phyloP scores from a whole-genome alignment of 345 rosid species.

The Geranium brycei region DNA sequence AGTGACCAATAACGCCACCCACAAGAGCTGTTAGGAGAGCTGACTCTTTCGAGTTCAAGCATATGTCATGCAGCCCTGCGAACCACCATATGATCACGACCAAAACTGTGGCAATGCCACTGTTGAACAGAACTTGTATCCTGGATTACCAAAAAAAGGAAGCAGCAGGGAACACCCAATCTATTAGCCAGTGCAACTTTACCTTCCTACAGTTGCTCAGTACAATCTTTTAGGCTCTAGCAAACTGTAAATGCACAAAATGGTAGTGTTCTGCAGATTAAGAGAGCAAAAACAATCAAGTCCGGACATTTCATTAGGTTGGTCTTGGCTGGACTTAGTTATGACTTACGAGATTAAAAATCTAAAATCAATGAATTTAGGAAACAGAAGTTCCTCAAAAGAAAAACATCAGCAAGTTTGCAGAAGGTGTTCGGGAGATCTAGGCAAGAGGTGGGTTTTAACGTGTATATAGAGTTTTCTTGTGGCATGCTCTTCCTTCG shows the following conservation, averaged over 20 bases:
- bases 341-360: neutral
- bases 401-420: too few species aligned
- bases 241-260: neutral
- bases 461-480: too few species aligned
- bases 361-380: too few species aligned
- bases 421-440: too few species aligned
- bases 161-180: neutral
- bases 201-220: neutral
- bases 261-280: neutral
- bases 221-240: neutral
- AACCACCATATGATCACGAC: slow-evolving; percentile 36
- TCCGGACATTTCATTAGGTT: too few species aligned
- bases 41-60: slow-evolving; percentile 60
- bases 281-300: neutral
- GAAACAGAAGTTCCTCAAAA: neutral
- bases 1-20: slow-evolving; percentile 89
- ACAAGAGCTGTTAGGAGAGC: slow-evolving; percentile 40
- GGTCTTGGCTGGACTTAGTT: neutral
- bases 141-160: slow-evolving; percentile 24
- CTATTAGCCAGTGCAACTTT: neutral
- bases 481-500: too few species aligned
- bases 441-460: too few species aligned
- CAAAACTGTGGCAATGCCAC: slow-evolving; percentile 56
- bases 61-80: slow-evolving; percentile 57
- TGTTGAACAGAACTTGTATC: slow-evolving; percentile 76